Conservation (phyloP, 2,329 filamentous ascomycete genomes). For the Coniochaeta prunicola region DNA sequence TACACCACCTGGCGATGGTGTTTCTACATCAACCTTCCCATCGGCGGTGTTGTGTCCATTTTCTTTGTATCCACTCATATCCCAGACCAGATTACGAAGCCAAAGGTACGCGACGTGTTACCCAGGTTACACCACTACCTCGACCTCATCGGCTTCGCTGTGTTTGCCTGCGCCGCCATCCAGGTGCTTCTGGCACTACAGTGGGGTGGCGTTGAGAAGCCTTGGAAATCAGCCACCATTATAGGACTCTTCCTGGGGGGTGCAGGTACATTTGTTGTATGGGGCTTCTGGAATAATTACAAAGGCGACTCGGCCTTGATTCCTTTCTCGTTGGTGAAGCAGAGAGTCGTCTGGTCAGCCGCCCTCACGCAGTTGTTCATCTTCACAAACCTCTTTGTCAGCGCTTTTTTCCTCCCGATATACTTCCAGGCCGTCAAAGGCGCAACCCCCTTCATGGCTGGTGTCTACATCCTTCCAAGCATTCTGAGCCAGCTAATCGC, state of each 20-base stretch:
- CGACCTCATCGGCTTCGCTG: constrained; percentile 32
- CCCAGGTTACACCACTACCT: constrained; percentile 24
- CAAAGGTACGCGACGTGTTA: constrained; percentile 15
- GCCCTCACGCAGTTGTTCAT: constrained; percentile 14
- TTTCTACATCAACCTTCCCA: constrained; percentile 40
- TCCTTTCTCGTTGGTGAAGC: constrained; percentile 16
- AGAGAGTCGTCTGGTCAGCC: constrained; percentile 14
- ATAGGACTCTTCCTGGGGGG: constrained; percentile 33
- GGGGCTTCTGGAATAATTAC: constrained; percentile 32
- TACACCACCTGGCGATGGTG: constrained; percentile 38
- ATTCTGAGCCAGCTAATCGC: constrained; percentile 17
- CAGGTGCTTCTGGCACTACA: constrained; percentile 37
- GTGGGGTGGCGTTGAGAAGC: constrained; percentile 30
- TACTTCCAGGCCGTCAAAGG: constrained; percentile 29
- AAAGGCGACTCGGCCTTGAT: constrained; percentile 17
- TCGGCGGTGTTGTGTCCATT: constrained; percentile 27
- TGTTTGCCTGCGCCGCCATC: constrained; percentile 34
- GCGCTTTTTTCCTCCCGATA: constrained; percentile 24
- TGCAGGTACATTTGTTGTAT: constrained; percentile 22
- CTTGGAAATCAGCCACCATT: constrained; percentile 29
- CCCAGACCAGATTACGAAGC: constrained; percentile 27
- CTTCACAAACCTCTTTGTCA: constrained; percentile 13
- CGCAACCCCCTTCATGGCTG: constrained; percentile 21
- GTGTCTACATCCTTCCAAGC: constrained; percentile 23
- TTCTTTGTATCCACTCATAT: constrained; percentile 24